These are phyloP conservation scores for Skeletonema potamos DNA, from an alignment of 108 stramenopile genomes.

Conservation along the genomic window DNA sequence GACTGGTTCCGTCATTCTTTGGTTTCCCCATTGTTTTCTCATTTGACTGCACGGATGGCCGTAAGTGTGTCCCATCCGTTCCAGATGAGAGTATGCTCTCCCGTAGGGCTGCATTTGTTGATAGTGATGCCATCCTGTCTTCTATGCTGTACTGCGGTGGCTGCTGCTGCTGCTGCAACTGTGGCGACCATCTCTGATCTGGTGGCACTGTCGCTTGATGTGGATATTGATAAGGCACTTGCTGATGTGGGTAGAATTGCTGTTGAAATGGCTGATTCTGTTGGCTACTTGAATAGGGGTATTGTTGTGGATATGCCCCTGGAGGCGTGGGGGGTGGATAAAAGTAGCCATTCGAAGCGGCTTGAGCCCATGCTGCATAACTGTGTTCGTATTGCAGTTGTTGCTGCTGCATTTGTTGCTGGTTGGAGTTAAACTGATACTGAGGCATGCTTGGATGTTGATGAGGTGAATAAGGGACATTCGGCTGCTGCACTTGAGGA, in stretches of 20 bases:
- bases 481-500: constrained; percentile 30
- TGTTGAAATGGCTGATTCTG: constrained; percentile 8
- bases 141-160: not conserved
- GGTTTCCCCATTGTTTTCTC: not conserved
- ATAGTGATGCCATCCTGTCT: not conserved
- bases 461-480: constrained; percentile 10
- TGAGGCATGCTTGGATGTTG: constrained; percentile 7
- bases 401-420: constrained; percentile 30
- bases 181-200: not conserved
- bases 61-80: not conserved
- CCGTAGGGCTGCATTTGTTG: not conserved
- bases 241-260: constrained; percentile 1
- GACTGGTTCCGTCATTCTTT: not conserved
- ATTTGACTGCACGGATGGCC: not conserved
- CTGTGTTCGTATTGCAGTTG: constrained; percentile 39
- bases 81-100: not conserved
- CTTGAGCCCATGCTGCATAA: constrained; percentile 45
- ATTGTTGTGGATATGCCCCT: constrained; percentile 20
- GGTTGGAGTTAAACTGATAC: constrained; percentile 33
- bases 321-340: constrained; percentile 38
- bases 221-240: not conserved
- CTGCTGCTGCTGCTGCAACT: not conserved
- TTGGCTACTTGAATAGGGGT: constrained; percentile 5
- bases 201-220: not conserved
- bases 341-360: constrained; percentile 39